Evolutionary conservation across 306 rosid genomes (phyloP), one percentile per base, ranked within the genome.

Genomic region (Dicorynia guianensis): DNA sequence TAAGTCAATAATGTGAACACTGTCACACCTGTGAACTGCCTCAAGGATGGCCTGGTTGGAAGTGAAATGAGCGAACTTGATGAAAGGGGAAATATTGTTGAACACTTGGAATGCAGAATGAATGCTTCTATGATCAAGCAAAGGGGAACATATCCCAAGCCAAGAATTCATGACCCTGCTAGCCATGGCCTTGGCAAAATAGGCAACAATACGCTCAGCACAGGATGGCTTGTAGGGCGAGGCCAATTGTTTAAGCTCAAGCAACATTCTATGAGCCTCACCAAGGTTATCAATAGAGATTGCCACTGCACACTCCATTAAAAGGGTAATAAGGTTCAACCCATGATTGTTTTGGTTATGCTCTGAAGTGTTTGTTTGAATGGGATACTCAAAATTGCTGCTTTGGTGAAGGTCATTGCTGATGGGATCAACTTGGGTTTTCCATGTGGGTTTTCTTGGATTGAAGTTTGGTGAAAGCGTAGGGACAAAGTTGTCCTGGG

Each of bases 11-110:
- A 94, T 87, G 59, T 94, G 97, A 54, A 94, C 75, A 20, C 42
- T 76, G 0, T 85, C 87, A 6, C 72, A 59, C 6, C 69, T 72
- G 68, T 82, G 88, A 67, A 94, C 85, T 0, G 97, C 91, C 43
- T 94, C 96, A 13, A 90, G 93, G 5, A 90, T 94, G 13, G 98
- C 96, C 39, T 92, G 96, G 82, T 94, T 94, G 46, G 97, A 88
- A 76, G 95, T 89, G 86, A 92, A 92, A 60, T 94, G 98, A 13
- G 98, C 85, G 53, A 91, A 90, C 67, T 92, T 92, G 63, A 92
- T 80, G 88, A 92, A 94, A 57, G 97, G 98, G 8, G 97, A 90
- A 53, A 88, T 47, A 33, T 81, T 87, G 84, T 84, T 88, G 85
- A 90, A 92, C 11, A 87, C 83, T 61, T 94, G 96, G 80, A 94